Base-by-base conservation (phyloP, 176 grass and related monocot species). In the Poa pratensis region DNA sequence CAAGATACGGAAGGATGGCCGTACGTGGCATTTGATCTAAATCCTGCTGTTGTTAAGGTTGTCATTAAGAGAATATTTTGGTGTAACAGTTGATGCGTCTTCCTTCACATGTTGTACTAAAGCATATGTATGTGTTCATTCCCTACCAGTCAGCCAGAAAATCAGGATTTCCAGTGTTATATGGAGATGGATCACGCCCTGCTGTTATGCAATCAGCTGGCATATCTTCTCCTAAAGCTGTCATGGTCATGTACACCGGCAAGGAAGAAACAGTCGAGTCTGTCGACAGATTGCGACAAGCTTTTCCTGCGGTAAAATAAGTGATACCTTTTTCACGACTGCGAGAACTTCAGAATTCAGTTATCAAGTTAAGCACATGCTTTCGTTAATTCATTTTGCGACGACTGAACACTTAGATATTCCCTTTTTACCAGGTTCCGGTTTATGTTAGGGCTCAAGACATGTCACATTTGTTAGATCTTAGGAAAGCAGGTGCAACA, bases 191-290 rank as follows among this genome's bases (percentile, higher is more conserved):
- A 40, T 99, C 96, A 27, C 91, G 91, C 9, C 96, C 93, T n/a
- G 80, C 88, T 80, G 93, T 99, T 84, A 85, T 99, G 84, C 96
- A 99, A 61, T 96, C 96, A 66, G 96, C 96, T 50, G 90, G 96
- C 76, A 83, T 99, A 94, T 91, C 93, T n/a, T 90, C 90, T 87
- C 96, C 96, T 58, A 94, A 99, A 92, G 96, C 96, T 87, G 88
- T 99, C 58, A 95, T 99, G 93, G 61, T 96, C 69, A 99, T 99
- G 96, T 91, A 99, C 71, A 89, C 91, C 1, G 93, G 91, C 77
- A 95, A 92, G 43, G 88, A 90, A 83, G 92, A 82, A 68, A 94
- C 91, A 30, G 72, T 89, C 26, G 91, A 89, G 52, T 79, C 96
- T 74, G 93, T 99, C 55, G 92, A 89, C 84, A 96, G 91, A 89